Conservation (phyloP, 352 stramenopile species). For the Pythium chondricola region DNA sequence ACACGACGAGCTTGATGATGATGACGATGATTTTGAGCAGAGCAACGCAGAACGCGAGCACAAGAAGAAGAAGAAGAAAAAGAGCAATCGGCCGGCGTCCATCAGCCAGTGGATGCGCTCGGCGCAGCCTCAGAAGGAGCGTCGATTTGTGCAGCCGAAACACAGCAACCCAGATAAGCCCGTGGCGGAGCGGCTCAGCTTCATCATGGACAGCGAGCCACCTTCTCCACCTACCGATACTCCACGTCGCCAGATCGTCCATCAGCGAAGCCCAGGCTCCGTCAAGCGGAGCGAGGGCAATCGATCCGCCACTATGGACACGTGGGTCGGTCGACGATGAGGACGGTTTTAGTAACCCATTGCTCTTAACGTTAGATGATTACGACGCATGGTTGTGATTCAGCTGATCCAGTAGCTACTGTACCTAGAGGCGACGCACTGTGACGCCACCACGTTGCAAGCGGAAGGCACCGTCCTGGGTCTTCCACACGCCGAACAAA, state of each 20-base stretch:
- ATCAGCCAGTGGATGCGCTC: neutral
- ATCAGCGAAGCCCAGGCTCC: neutral
- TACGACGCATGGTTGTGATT: too few species aligned
- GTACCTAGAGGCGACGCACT: conserved; percentile 12
- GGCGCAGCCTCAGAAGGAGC: neutral
- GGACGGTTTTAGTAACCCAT: neutral
- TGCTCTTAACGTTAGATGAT: too few species aligned
- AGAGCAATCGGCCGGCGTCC: neutral
- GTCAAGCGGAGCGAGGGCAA: neutral
- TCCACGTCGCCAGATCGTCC: too few species aligned
- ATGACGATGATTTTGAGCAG: too few species aligned
- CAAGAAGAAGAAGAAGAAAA: neutral
- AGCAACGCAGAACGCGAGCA: too few species aligned
- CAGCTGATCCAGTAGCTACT: too few species aligned
- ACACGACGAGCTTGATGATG: too few species aligned
- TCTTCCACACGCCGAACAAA: conserved; percentile 82
- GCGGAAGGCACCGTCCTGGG: conserved; percentile 60
- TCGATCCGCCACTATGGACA: neutral
- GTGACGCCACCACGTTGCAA: conserved; percentile 25
- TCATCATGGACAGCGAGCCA: conserved; percentile 10
- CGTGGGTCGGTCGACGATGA: neutral
- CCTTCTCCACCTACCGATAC: too few species aligned
- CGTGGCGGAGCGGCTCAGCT: conserved; percentile 15
- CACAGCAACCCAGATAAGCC: too few species aligned
- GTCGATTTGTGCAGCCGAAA: neutral